Evolutionary conservation across 2,329 filamentous ascomycete species (phyloP).

Genomic region (Diaporthe helianthi): DNA sequence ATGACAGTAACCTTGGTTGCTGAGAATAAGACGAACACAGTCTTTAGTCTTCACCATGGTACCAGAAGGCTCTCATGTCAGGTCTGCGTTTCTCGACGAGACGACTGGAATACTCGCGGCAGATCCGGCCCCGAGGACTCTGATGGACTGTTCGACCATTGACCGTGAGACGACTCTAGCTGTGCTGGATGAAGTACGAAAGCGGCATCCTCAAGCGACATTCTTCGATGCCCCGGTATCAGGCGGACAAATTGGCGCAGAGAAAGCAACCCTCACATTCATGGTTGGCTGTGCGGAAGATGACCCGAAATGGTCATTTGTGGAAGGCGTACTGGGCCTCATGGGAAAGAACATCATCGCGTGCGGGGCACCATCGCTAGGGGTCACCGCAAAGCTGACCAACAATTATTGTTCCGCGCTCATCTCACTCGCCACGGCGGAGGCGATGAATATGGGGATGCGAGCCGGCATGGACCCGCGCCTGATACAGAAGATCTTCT

Average conservation of each 20-base stretch:
- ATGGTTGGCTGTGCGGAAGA: constrained; percentile 43
- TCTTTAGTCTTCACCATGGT: constrained; percentile 71
- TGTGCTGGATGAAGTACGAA: constrained; percentile 32
- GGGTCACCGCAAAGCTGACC: constrained; percentile 64
- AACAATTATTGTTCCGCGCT: constrained; percentile 68
- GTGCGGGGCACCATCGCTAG: constrained; percentile 62
- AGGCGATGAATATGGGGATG: constrained; percentile 68
- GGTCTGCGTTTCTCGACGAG: constrained; percentile 59
- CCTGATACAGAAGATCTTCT: constrained; percentile 53
- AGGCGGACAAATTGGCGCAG: constrained; percentile 42
- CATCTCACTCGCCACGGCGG: constrained; percentile 63
- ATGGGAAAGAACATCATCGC: constrained; percentile 63
- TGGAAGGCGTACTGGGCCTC: constrained; percentile 52
- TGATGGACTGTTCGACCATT: constrained; percentile 76
- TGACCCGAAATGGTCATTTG: constrained; percentile 48
- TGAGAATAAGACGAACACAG: constrained; percentile 45
- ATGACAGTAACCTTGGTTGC: neutral
- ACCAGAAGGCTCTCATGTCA: constrained; percentile 71
- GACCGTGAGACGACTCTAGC: constrained; percentile 65
- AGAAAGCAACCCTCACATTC: constrained; percentile 42
- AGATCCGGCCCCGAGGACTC: constrained; percentile 52
- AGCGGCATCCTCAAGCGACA: constrained; percentile 29
- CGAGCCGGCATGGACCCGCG: constrained; percentile 48
- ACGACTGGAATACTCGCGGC: constrained; percentile 57
- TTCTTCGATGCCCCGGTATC: constrained; percentile 46